A percentile compares a stretch with the other conserved stretches of the same genome.
Conservation (phyloP, 768 basidiomycete species). For the Lentinula edodes region DNA sequence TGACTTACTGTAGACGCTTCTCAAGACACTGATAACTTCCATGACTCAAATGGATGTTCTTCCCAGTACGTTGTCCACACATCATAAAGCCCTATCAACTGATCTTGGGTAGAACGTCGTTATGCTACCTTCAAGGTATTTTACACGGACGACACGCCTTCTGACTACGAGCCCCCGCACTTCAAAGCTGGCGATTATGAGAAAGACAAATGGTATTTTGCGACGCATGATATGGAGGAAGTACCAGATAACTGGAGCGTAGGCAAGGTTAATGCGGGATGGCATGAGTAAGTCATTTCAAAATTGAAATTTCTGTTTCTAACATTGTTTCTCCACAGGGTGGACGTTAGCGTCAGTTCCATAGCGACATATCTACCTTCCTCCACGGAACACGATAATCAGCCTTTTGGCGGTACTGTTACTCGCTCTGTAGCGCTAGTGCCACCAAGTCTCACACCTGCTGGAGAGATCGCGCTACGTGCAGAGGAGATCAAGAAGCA, state of each 20-base stretch:
- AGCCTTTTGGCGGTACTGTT: slow-evolving; percentile 47
- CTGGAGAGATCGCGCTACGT: slow-evolving; percentile 50
- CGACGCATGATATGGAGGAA: slow-evolving; percentile 69
- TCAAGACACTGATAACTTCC: slow-evolving; percentile 75
- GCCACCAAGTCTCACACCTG: slow-evolving; percentile 43
- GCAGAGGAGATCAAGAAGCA: slow-evolving; percentile 56
- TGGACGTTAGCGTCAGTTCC: slow-evolving; percentile 68
- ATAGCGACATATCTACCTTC: slow-evolving; percentile 71
- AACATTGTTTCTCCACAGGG: slow-evolving; percentile 29
- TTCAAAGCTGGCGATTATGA: slow-evolving; percentile 68
- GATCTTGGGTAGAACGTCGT: slow-evolving; percentile 50
- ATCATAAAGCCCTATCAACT: too few relatives aligned
- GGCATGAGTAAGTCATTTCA: slow-evolving; percentile 53
- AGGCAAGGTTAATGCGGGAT: slow-evolving; percentile 64
- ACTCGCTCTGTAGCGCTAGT: slow-evolving; percentile 15
- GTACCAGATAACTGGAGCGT: slow-evolving; percentile 68
- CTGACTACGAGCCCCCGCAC: slow-evolving; percentile 79
- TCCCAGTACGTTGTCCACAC: slow-evolving; percentile 47
- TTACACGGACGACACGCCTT: slow-evolving; percentile 74
- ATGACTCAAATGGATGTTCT: slow-evolving; percentile 75
- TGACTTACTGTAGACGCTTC: slow-evolving; percentile 43
- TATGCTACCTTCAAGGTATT: slow-evolving; percentile 88
- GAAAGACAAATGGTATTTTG: slow-evolving; percentile 77
- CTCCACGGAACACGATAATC: slow-evolving; percentile 50
- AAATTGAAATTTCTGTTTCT: background rate